Evolutionary conservation across 495 filamentous ascomycete genomes (phyloP), one percentile per base, ranked within the genome.

Genomic region (Hypoxylon trugodes): DNA sequence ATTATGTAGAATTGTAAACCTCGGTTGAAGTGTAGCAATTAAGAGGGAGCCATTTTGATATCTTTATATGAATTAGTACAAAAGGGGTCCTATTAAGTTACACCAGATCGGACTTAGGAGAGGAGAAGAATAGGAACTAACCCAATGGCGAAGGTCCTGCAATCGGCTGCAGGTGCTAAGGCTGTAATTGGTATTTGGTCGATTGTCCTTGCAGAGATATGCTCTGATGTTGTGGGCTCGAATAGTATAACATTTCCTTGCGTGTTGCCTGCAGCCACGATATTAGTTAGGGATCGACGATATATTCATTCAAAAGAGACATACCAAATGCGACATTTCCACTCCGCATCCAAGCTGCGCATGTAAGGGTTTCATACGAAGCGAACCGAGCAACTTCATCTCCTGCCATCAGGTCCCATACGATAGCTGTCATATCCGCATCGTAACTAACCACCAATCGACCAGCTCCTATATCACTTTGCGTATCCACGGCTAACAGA

Each of bases 121-220:
- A 18, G 25, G 16, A 30, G 32, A 41, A 40, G 42, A 7, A 26
- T 18, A 5, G 24, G 61, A 53, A 77, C 82, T 75, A 83, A 96
- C 91, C 95, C 95, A 78, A 99, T 92, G 12, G 95, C 94, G 83
- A 95, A 98, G 21, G 95, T 97, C 65, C 91, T 89, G 77, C 92
- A 97, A 75, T 99, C 96, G n/a, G 89, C 79, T 32, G 88, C 85
- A 10, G 95, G 95, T 41, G 96, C 94, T 54, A 99, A 78, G 49
- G 95, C 89, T 50, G 92, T 96, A 52, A 98, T 89, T 22, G 96
- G 90, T 69, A 86, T 84, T 61, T 98, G 92, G 71, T 91, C 94
- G 57, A 98, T 94, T 0, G 95, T 98, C 63, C 92, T 84, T 45
- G 93, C 87, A 21, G 94, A 95, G 46, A 96, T 89, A 71, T 98